A percentile compares a stretch with the other conserved stretches of the same genome.
These are phyloP conservation scores for Begonia fuchsioides DNA, from an alignment of 306 rosid species.

Conservation along the genomic window DNA sequence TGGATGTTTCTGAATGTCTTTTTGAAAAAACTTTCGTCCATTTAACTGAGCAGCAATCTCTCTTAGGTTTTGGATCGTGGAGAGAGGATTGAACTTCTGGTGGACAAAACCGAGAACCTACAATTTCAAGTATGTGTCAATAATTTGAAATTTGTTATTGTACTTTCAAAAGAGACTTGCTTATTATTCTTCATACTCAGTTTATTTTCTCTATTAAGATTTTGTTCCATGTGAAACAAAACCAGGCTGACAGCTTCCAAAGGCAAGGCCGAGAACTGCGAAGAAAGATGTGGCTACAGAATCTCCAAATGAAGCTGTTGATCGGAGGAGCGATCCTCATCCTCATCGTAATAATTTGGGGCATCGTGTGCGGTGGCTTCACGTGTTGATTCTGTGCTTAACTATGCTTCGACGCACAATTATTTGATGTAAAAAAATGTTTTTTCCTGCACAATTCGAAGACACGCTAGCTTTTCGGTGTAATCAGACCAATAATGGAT, in stretches of 20 bases:
- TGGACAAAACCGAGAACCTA: constrained; percentile 85
- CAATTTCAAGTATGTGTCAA: constrained; percentile 69
- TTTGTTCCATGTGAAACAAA: not conserved
- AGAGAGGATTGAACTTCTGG: constrained; percentile 88
- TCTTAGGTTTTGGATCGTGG: constrained; percentile 94
- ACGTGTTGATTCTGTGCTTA: constrained; percentile 36
- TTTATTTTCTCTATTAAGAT: too few species aligned
- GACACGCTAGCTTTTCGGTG: too few species aligned
- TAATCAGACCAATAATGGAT: too few species aligned
- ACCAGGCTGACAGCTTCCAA: constrained; percentile 95
- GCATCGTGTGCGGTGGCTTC: constrained; percentile 76
- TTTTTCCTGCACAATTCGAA: too few species aligned
- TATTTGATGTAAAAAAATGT: too few species aligned
- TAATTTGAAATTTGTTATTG: not conserved
- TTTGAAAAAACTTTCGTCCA: too few species aligned
- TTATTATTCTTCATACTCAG: too few species aligned
- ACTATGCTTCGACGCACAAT: too few species aligned
- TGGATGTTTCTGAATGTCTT: too few species aligned
- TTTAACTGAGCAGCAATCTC: too few species aligned
- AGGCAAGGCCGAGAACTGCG: constrained; percentile 95
- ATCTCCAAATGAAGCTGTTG: constrained; percentile 81
- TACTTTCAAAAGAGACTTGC: too few species aligned
- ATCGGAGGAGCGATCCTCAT: constrained; percentile 59
- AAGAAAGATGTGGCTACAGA: constrained; percentile 96
- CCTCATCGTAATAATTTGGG: constrained; percentile 58